Percentiles rank a stretch among this genome's conserved stretches.
These are phyloP conservation scores for Lasiodiplodia theobromae DNA, from an alignment of 2,329 filamentous ascomycete genomes.

Conservation along the genomic window DNA sequence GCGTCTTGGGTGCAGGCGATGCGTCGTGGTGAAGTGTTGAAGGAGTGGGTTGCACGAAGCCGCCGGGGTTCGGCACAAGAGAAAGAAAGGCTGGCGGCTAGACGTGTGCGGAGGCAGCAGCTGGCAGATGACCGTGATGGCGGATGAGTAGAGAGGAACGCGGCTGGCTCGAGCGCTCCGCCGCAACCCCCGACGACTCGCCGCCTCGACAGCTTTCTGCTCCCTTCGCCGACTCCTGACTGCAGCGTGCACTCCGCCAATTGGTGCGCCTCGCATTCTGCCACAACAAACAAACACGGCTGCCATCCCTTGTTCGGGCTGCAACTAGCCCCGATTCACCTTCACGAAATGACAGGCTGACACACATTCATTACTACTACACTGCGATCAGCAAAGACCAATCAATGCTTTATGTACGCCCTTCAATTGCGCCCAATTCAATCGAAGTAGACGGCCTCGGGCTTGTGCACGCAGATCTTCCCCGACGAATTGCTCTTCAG, in stretches of 20 bases:
- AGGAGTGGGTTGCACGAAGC: conserved; percentile 21
- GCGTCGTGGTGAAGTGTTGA: not conserved
- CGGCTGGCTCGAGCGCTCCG: not conserved
- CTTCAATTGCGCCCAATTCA: conserved; percentile 30
- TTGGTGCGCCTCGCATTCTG: conserved; percentile 5
- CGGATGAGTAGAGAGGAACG: conserved; percentile 3
- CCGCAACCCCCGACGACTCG: conserved; percentile 13
- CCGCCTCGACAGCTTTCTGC: not conserved
- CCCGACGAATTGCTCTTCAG: conserved; percentile 48
- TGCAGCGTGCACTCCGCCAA: conserved; percentile 5
- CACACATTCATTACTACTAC: not conserved
- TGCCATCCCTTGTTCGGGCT: not conserved
- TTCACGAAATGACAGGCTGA: not conserved
- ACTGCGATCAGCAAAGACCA: not conserved
- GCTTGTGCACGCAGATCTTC: conserved; percentile 54
- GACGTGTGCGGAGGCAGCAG: conserved; percentile 18
- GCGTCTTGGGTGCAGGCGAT: conserved; percentile 1
- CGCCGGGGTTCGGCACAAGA: conserved; percentile 3
- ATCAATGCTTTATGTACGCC: not conserved
- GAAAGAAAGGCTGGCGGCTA: conserved; percentile 15
- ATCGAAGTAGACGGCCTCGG: conserved; percentile 53
- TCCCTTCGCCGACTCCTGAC: not conserved
- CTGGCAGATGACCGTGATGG: conserved; percentile 22
- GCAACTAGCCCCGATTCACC: not conserved
- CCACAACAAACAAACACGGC: not conserved